Evolutionary conservation across 306 rosid species (phyloP).

Genomic region (Canavalia gladiata): DNA sequence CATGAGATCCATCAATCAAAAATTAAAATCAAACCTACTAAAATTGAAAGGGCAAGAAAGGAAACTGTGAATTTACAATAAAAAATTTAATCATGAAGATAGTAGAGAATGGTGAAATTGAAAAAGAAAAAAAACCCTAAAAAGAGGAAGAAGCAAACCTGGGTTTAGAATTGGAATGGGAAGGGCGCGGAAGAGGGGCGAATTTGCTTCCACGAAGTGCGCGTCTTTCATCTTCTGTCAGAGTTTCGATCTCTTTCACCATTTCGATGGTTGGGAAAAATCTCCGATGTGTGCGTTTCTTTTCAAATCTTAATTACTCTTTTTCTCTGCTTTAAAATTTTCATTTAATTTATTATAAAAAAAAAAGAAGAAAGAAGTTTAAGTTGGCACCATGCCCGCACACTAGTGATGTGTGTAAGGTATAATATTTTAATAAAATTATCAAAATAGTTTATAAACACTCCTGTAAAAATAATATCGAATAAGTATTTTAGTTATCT

Average conservation of each 20-base stretch:
- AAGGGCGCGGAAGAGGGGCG: slow-evolving; percentile 78
- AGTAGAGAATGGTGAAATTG: not conserved
- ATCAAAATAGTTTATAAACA: no score
- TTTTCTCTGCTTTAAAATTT: slow-evolving; percentile 16
- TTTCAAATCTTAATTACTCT: not conserved
- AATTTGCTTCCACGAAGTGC: slow-evolving; percentile 94
- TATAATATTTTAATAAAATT: no score
- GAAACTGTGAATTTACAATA: slow-evolving; percentile 27
- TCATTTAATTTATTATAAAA: slow-evolving; percentile 5
- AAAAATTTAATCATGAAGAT: not conserved
- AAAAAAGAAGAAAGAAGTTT: no score
- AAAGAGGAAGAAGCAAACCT: slow-evolving; percentile 57
- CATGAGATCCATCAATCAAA: not conserved
- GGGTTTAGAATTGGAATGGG: slow-evolving; percentile 64
- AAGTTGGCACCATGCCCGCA: no score
- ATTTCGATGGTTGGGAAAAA: slow-evolving; percentile 17
- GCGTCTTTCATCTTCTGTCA: slow-evolving; percentile 83
- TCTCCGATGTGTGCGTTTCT: not conserved
- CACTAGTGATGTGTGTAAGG: no score
- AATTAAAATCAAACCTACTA: slow-evolving; percentile 40
- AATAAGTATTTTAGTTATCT: no score
- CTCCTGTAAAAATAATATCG: not conserved
- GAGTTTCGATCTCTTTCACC: slow-evolving; percentile 65
- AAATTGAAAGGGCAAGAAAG: slow-evolving; percentile 21
- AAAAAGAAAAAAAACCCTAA: slow-evolving; percentile 30